Base-by-base conservation (phyloP, 2,329 filamentous ascomycete species). In the Hirsutella minnesotensis region DNA sequence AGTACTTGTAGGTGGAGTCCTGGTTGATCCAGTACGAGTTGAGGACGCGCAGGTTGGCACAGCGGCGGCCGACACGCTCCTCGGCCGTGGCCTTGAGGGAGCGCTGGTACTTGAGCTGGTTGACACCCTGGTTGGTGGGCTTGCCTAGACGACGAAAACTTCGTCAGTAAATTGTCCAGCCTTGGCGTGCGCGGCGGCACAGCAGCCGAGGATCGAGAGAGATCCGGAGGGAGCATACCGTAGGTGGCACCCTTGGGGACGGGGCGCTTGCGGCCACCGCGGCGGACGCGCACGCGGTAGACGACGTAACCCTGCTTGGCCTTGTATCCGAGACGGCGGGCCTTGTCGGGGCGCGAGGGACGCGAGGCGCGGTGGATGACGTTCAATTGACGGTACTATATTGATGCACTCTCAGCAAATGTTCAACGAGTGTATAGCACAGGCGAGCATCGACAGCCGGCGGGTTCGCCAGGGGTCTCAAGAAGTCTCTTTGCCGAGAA, bases 1-100 rank as follows among this genome's bases (percentile, higher is more conserved):
- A 98, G 86, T 98, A 98, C 81, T 98, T 98, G 86, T 96, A 98
- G 73, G 92, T 98, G 49, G 89, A 95, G 79, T 98, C 92, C 81
- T 96, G 88, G 86, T 98, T 98, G 79, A 98, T 87, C 94, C 94
- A 98, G 89, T 98, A 98, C 53, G 90, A 96, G 86, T 98, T 98
- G 65, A 98, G 85, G 66, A 98, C 92, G 67, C 92, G 88, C 70
- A 98, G 75, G 77, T 98, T 98, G 74, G 89, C 88, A 78, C 89
- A 95, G 69, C 90, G 89, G 72, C 89, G 89, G 65, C 94, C 92
- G 67, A 98, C 90, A 85, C 92, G 92, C 84, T 98, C 92, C 80
- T 98, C 94, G 62, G 94, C 94, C 61, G 92, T 98, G 62, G 90
- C 79, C 72, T 84, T 85, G 69, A 96, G 89, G 57, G 92, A 96